Evolutionary conservation across 352 stramenopile genomes (phyloP), one percentile per base, ranked within the genome.

Genomic region (Blastocystis sp.): DNA sequence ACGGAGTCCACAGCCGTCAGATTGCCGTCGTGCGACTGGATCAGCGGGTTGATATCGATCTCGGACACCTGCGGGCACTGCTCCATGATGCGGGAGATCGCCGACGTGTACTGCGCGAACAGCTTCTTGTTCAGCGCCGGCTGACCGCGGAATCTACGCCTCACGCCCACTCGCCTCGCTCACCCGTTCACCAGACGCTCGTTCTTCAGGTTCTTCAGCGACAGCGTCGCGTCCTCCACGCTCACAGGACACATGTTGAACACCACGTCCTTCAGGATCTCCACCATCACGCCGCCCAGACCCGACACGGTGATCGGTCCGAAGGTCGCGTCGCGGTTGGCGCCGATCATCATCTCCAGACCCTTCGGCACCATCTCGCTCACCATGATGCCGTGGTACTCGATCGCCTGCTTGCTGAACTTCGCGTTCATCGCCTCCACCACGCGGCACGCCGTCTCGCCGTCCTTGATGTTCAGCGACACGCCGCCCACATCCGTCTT

Each of bases 1-100:
- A 89, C 79, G 24, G 79, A 89, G 60, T 89, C 79, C 29, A 89
- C 79, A 89, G 79, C 79, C 21, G 61, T 77, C 63, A 89, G 70
- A 39, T 60, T 79, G n/a, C 79, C 79, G 51, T 89, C 79, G 60
- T 89, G 79, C 26, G 61, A 80, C 67, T 89, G 79, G 39, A 89
- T 80, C 26, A 89, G 59, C 26, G 79, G 79, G 33, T 89, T 89
- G 31, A 89, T 89, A 77, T 89, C 79, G 50, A 89, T 71, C 45
- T 77, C 78, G 16, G 62, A 33, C 3, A 82, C 35, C n/a, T 82
- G 33, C 59, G 59, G 59, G 51, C 74, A 82, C 62, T 82, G 16
- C 29, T 21, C n/a, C 74, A 82, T 82, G 26, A 82, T 41, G 24
- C 59, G 35, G 31, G 74, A 82, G 13, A 82, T 55, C 24, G 59